Evolutionary conservation across 163 green algal species (phyloP).

Genomic region (Volvox carteri): DNA sequence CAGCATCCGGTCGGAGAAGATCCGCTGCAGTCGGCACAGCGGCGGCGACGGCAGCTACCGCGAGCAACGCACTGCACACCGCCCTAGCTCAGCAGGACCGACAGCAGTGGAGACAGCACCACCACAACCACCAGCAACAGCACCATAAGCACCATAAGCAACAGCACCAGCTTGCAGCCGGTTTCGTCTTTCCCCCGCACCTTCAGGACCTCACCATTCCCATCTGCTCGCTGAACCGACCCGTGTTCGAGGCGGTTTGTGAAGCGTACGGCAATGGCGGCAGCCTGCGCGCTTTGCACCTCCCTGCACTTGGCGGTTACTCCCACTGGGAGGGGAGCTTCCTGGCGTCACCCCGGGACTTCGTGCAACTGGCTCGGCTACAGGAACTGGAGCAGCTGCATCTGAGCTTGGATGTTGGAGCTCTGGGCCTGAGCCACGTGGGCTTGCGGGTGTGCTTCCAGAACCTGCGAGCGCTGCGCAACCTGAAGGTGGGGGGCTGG

Average conservation of each 20-base stretch:
- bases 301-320: conserved; percentile 35
- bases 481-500: conserved; percentile 5
- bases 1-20: too few species aligned
- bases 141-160: background rate
- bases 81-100: conserved; percentile 1
- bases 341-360: background rate
- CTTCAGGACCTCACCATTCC: conserved; percentile 48
- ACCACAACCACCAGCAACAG: background rate
- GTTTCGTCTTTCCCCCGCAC: conserved; percentile 1
- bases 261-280: background rate
- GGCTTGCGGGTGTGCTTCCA: conserved; percentile 28
- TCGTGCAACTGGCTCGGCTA: background rate
- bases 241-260: conserved; percentile 39
- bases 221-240: conserved; percentile 29
- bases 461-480: background rate
- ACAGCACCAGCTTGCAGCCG: background rate
- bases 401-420: conserved; percentile 11
- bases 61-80: too few species aligned
- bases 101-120: background rate
- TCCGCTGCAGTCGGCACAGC: too few species aligned
- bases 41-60: background rate
- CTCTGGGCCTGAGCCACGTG: background rate
- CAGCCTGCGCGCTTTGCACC: conserved; percentile 30
- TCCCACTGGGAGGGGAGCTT: conserved; percentile 52
- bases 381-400: background rate